A percentile compares a stretch with the other conserved stretches of the same genome.
These are phyloP conservation scores for Gracilaria domingensis DNA, from an alignment of 23 red algal genomes.

Conservation along the genomic window DNA sequence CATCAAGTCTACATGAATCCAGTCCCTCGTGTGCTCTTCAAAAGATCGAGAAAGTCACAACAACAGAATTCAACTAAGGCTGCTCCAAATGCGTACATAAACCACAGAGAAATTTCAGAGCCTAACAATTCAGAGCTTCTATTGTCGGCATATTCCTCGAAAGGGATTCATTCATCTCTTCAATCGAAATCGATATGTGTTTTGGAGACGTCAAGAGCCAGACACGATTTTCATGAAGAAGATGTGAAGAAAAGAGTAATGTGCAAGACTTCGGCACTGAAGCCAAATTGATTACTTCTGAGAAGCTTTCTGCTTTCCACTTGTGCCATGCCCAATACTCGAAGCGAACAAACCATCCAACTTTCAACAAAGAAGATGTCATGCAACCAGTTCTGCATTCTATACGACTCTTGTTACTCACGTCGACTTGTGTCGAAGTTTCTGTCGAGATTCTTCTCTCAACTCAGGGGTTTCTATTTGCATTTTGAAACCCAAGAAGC, in stretches of 20 bases:
- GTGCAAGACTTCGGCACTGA: conserved; percentile 8
- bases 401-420: conserved; percentile 1
- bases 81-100: conserved; percentile 48
- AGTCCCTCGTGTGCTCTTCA: conserved; percentile 29
- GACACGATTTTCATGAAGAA: conserved; percentile 40
- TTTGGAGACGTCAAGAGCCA: conserved; percentile 25
- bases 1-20: conserved; percentile 29
- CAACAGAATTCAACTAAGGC: conserved; percentile 41
- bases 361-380: conserved; percentile 20
- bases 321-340: neutral
- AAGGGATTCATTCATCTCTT: conserved; percentile 26
- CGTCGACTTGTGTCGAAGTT: neutral
- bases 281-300: conserved; percentile 1
- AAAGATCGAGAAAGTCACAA: conserved; percentile 35
- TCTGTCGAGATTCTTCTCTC: conserved; percentile 4
- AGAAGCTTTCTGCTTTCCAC: conserved; percentile 1
- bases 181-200: conserved; percentile 49
- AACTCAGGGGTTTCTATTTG: neutral
- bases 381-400: conserved; percentile 10
- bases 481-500: conserved; percentile 6
- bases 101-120: conserved; percentile 44
- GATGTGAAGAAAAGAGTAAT: conserved; percentile 23
- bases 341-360: conserved; percentile 17
- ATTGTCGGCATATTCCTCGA: conserved; percentile 43
- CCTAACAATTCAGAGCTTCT: conserved; percentile 14